These are phyloP conservation scores for Colletotrichum tabaci DNA, from an alignment of 2,329 filamentous ascomycete species.

Conservation along the genomic window DNA sequence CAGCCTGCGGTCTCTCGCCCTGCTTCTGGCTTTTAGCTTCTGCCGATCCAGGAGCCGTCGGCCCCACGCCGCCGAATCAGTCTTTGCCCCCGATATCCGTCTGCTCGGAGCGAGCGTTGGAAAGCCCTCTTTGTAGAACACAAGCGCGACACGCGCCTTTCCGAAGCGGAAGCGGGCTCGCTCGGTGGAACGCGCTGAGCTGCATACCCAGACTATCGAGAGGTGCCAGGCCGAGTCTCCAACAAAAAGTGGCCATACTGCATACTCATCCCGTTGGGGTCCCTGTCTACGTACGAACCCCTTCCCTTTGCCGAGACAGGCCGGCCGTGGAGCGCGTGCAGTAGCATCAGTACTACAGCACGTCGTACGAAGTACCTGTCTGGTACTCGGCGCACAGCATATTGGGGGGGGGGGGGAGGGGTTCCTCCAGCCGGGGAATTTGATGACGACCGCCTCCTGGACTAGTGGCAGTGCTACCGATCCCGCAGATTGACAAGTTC, in stretches of 20 bases:
- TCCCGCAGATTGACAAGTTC: slow-evolving; percentile 32
- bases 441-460: slow-evolving; percentile 38
- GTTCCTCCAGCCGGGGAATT: slow-evolving; percentile 36
- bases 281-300: neutral
- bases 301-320: too few species aligned
- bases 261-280: neutral
- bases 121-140: neutral
- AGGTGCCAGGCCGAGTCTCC: neutral
- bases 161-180: neutral
- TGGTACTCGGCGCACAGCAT: neutral
- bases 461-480: slow-evolving; percentile 36
- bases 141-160: slow-evolving; percentile 16
- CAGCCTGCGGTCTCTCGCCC: slow-evolving; percentile 15
- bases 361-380: neutral
- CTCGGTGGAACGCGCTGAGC: slow-evolving; percentile 1
- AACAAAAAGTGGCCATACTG: too few species aligned
- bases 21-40: slow-evolving; percentile 1
- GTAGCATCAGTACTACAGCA: too few species aligned
- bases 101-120: neutral
- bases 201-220: neutral
- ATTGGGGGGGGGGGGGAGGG: neutral
- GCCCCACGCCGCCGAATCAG: slow-evolving; percentile 33
- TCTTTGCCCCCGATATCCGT: slow-evolving; percentile 10
- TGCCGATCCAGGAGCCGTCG: slow-evolving; percentile 39
- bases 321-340: too few species aligned